Evolutionary conservation across 1,284 basidiomycete genomes (phyloP).

Genomic region (Cryptococcus sp.): DNA sequence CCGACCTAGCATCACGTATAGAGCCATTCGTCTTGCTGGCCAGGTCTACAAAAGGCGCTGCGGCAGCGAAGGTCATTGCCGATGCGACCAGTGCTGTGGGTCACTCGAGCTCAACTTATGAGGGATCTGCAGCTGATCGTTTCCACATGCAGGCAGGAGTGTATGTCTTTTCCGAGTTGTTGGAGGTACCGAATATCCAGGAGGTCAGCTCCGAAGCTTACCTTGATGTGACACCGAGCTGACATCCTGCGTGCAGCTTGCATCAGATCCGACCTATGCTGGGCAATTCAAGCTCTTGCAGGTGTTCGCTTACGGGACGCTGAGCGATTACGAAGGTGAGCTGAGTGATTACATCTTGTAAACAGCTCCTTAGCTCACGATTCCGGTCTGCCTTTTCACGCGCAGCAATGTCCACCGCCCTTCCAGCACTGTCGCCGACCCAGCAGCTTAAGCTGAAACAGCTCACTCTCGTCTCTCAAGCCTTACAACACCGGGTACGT

Average conservation of each 20-base stretch:
- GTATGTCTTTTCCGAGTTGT: conserved; percentile 84
- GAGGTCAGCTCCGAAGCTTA: conserved; percentile 60
- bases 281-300: conserved; percentile 68
- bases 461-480: conserved; percentile 81
- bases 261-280: conserved; percentile 63
- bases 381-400: conserved; percentile 8
- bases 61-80: conserved; percentile 81
- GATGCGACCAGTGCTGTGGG: conserved; percentile 75
- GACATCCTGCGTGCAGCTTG: conserved; percentile 58
- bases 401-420: conserved; percentile 64
- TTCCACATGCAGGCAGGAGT: conserved; percentile 63
- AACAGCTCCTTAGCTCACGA: conserved; percentile 1
- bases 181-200: conserved; percentile 77
- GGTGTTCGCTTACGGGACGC: conserved; percentile 86
- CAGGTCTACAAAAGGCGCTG: conserved; percentile 85
- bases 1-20: conserved; percentile 49
- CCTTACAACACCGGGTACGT: conserved; percentile 70
- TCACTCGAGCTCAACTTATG: background rate
- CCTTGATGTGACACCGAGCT: background rate
- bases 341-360: background rate
- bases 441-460: conserved; percentile 88
- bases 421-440: conserved; percentile 68
- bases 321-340: conserved; percentile 69
- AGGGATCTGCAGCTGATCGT: conserved; percentile 15
- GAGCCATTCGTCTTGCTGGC: conserved; percentile 88